Percentiles rank a stretch among this genome's conserved stretches.
Evolutionary conservation across 208 protist species (phyloP).

Genomic region (Tritrichomonas musculus): DNA sequence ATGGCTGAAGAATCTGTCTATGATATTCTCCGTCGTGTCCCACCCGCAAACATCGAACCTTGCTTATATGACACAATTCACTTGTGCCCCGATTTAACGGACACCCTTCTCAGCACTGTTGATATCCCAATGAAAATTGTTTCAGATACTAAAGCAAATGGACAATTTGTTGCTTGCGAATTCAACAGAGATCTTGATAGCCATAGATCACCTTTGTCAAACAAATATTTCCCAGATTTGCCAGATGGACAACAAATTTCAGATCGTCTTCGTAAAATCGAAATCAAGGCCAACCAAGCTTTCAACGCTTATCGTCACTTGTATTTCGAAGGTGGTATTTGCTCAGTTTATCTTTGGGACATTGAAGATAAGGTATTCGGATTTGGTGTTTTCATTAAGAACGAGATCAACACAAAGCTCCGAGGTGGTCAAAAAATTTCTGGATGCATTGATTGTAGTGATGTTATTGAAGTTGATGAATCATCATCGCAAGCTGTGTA

Average conservation of each 20-base stretch:
- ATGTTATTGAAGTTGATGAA: slow-evolving; percentile 25
- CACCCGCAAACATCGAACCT: not conserved
- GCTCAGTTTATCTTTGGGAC: slow-evolving; percentile 25
- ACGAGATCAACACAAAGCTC: not conserved
- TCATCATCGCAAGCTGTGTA: not conserved
- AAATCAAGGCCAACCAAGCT: not conserved
- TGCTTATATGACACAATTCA: not conserved
- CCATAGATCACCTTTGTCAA: not conserved
- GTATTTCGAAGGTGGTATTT: slow-evolving; percentile 8
- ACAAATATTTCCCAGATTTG: not conserved
- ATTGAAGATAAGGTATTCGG: not conserved
- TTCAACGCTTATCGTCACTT: not conserved
- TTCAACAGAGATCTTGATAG: slow-evolving; percentile 19
- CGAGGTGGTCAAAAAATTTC: not conserved
- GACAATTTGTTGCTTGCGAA: not conserved
- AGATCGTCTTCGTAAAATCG: not conserved
- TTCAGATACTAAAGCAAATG: not conserved
- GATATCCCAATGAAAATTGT: not conserved
- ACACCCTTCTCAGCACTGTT: not conserved
- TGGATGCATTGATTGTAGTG: not conserved
- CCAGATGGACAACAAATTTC: not conserved
- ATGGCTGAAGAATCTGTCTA: no score
- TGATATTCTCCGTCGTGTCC: not conserved
- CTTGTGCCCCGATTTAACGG: not conserved
- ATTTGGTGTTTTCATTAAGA: not conserved